These are phyloP conservation scores for Mycena citricolor DNA, from an alignment of 1,284 basidiomycete species.

Conservation along the genomic window DNA sequence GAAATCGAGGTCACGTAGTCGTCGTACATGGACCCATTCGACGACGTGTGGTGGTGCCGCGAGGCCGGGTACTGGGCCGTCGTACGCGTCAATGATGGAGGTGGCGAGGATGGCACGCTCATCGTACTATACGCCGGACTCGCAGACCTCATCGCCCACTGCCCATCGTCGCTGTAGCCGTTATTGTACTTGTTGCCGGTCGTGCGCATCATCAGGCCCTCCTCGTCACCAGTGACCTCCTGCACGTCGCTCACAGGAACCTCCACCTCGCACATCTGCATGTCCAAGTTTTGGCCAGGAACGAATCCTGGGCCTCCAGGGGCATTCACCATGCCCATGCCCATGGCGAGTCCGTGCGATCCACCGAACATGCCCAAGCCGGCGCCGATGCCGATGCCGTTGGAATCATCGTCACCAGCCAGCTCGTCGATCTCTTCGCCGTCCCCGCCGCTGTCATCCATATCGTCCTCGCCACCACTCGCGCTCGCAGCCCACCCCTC, in stretches of 20 bases:
- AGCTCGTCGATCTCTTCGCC: conserved; percentile 24
- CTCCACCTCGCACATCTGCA: conserved; percentile 60
- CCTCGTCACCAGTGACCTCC: conserved; percentile 61
- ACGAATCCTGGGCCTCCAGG: conserved; percentile 18
- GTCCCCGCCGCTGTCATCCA: conserved; percentile 27
- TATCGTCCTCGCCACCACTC: conserved; percentile 23
- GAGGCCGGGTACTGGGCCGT: conserved; percentile 14
- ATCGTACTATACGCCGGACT: conserved; percentile 43
- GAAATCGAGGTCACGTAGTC: conserved; percentile 51
- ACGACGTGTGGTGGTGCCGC: conserved; percentile 34
- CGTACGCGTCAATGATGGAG: conserved; percentile 14
- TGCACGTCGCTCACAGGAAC: conserved; percentile 51
- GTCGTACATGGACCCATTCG: conserved; percentile 34
- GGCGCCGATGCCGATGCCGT: conserved; percentile 23
- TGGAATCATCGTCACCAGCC: conserved; percentile 27
- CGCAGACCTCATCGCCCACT: conserved; percentile 33
- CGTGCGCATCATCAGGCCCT: conserved; percentile 44
- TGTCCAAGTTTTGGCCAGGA: conserved; percentile 33
- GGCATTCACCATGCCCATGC: conserved; percentile 31
- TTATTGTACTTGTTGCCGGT: conserved; percentile 20
- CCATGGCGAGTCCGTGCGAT: conserved; percentile 25
- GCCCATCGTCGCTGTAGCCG: conserved; percentile 22
- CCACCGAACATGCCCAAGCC: conserved; percentile 33
- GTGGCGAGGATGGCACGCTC: conserved; percentile 37
- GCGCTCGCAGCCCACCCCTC: conserved; percentile 15